phyloP scores from a whole-genome alignment of 169 alveolate species.

The Cyclospora cayetanensis region DNA sequence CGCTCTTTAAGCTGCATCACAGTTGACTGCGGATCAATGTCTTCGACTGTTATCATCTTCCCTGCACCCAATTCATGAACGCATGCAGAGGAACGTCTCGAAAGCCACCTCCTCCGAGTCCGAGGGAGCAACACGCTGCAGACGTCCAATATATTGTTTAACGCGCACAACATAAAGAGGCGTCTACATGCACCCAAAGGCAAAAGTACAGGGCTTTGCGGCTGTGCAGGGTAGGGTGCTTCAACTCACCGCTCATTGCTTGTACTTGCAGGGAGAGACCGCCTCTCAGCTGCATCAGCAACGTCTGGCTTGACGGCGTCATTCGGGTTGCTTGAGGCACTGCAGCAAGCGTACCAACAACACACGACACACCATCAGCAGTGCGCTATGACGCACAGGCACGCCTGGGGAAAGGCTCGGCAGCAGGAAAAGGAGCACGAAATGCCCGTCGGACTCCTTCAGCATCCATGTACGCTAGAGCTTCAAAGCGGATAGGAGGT shows the following conservation, averaged over 20 bases:
- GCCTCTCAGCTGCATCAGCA: conserved; percentile 29
- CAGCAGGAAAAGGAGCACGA: too few relatives aligned
- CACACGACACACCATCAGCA: conserved; percentile 2
- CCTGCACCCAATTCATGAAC: conserved; percentile 28
- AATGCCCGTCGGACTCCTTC: too few relatives aligned
- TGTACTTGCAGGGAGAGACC: conserved; percentile 8
- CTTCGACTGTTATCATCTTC: not conserved
- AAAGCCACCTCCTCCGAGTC: too few relatives aligned
- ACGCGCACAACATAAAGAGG: too few relatives aligned
- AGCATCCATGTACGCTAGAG: too few relatives aligned
- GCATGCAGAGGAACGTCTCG: too few relatives aligned
- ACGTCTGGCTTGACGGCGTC: not conserved
- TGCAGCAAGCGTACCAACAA: conserved; percentile 24
- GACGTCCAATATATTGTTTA: too few relatives aligned
- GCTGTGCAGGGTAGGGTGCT: not conserved
- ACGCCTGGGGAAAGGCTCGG: too few relatives aligned
- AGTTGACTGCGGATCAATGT: not conserved
- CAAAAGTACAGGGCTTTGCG: not conserved
- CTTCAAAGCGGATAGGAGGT: too few relatives aligned
- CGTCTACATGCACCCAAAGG: not conserved
- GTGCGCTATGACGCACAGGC: too few relatives aligned
- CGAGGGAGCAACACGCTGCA: too few relatives aligned
- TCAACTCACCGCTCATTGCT: not conserved
- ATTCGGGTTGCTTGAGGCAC: not conserved
- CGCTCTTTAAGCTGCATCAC: not conserved